Evolutionary conservation across 208 protist species (phyloP).

Genomic region (Leishmania braziliensis): DNA sequence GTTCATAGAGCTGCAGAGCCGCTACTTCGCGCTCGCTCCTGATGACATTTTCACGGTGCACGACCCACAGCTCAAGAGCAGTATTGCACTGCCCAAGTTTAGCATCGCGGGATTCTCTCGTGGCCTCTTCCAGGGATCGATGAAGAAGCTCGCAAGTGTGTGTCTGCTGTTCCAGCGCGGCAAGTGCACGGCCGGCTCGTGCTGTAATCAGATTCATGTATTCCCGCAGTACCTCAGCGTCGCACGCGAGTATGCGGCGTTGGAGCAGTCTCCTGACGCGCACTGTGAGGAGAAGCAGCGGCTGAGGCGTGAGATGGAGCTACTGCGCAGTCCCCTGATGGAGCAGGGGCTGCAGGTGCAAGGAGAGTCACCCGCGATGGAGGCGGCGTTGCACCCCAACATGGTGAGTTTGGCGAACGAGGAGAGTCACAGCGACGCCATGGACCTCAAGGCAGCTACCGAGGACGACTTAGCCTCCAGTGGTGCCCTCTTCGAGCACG

Average conservation of each 20-base stretch:
- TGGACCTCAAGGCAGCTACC: background rate
- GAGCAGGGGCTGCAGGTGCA: constrained; percentile 33
- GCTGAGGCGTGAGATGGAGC: constrained; percentile 28
- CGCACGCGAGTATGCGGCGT: constrained; percentile 19
- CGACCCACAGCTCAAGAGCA: constrained; percentile 74
- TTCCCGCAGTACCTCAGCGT: constrained; percentile 53
- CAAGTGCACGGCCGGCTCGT: constrained; percentile 75
- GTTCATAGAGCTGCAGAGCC: constrained; percentile 64
- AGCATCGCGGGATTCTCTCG: constrained; percentile 74
- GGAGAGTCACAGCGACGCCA: background rate
- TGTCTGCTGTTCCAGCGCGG: constrained; percentile 85
- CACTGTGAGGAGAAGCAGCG: constrained; percentile 13
- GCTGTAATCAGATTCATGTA: constrained; percentile 92
- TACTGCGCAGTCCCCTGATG: constrained; percentile 28
- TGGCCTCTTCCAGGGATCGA: constrained; percentile 79
- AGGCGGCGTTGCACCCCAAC: background rate
- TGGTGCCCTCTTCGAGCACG: constrained; percentile 42
- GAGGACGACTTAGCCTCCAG: constrained; percentile 31
- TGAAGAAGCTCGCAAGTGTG: constrained; percentile 74
- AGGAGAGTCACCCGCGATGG: constrained; percentile 15
- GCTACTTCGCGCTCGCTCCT: constrained; percentile 49
- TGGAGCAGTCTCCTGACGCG: constrained; percentile 21
- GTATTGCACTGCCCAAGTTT: constrained; percentile 66
- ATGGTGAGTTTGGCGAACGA: background rate
- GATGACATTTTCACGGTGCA: constrained; percentile 75